Percentiles rank a stretch among this genome's conserved stretches.
phyloP scores from a whole-genome alignment of 208 protist species.

The Blastocrithidia nonstop region DNA sequence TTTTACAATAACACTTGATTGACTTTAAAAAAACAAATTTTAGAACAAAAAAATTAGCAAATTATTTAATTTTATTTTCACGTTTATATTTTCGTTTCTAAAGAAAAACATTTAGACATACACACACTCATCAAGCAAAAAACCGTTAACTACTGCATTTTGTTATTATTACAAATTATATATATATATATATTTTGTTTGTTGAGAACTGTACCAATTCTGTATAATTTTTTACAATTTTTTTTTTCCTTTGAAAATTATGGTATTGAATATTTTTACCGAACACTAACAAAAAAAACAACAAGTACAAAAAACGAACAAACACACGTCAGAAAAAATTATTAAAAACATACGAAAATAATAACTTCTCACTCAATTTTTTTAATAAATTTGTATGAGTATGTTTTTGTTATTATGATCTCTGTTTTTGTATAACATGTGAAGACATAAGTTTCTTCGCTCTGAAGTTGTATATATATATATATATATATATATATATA shows the following conservation, averaged over 20 bases:
- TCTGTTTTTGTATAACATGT: neutral
- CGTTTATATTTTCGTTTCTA: neutral
- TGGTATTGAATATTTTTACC: too few relatives aligned
- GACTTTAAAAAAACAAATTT: conserved; percentile 4
- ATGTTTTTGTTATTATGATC: neutral
- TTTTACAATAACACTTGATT: too few relatives aligned
- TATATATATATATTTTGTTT: conserved; percentile 1
- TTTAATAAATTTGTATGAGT: neutral
- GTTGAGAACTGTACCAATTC: neutral
- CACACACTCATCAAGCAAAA: too few relatives aligned
- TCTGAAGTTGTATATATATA: neutral
- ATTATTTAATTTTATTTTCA: neutral
- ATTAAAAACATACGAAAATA: too few relatives aligned
- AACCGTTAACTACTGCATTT: neutral
- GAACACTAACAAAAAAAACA: too few relatives aligned
- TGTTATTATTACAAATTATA: neutral
- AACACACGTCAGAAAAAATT: too few relatives aligned
- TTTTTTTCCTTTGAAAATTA: neutral
- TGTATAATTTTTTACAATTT: neutral
- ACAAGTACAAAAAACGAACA: too few relatives aligned
- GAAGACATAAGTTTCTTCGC: neutral
- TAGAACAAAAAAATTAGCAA: conserved; percentile 2
- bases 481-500: neutral
- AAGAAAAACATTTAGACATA: too few relatives aligned
- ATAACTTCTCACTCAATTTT: too few relatives aligned